Evolutionary conservation across 2,329 filamentous ascomycete genomes (phyloP).

Genomic region (Calonectria multiphialidica): DNA sequence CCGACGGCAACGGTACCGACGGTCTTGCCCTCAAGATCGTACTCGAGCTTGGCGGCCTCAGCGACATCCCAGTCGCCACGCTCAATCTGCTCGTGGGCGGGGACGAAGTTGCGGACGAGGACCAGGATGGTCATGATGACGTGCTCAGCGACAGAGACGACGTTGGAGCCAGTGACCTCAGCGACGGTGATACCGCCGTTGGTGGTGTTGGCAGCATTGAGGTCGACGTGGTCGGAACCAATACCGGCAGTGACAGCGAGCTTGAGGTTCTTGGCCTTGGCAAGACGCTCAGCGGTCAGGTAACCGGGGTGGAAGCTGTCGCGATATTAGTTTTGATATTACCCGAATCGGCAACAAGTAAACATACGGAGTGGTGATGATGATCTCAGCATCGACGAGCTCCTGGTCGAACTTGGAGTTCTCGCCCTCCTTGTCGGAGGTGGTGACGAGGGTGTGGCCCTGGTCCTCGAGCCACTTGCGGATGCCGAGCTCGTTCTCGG

Average conservation of each 20-base stretch:
- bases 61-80: slow-evolving; percentile 95
- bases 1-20: slow-evolving; percentile 98
- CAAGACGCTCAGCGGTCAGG: slow-evolving; percentile 94
- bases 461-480: slow-evolving; percentile 98
- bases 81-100: slow-evolving; percentile 93
- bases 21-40: slow-evolving; percentile 95
- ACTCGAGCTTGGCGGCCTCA: slow-evolving; percentile 97
- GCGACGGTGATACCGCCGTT: slow-evolving; percentile 98
- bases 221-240: slow-evolving; percentile 97
- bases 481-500: slow-evolving; percentile 97
- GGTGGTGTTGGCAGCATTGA: slow-evolving; percentile 97
- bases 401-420: slow-evolving; percentile 95
- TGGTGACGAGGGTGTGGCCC: slow-evolving; percentile 96
- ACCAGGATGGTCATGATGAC: slow-evolving; percentile 98
- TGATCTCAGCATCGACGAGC: slow-evolving; percentile 95
- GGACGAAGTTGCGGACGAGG: slow-evolving; percentile 98
- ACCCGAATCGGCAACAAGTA: background rate
- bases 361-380: slow-evolving; percentile 95
- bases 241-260: slow-evolving; percentile 97
- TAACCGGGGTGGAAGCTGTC: slow-evolving; percentile 97
- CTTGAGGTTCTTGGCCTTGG: slow-evolving; percentile 99
- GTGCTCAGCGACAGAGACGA: slow-evolving; percentile 98
- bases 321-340: background rate
- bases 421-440: slow-evolving; percentile 96
- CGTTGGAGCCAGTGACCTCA: slow-evolving; percentile 98